A percentile compares a stretch with the other conserved stretches of the same genome.
phyloP scores from a whole-genome alignment of 768 basidiomycete genomes.

The Agrocybe praecox region DNA sequence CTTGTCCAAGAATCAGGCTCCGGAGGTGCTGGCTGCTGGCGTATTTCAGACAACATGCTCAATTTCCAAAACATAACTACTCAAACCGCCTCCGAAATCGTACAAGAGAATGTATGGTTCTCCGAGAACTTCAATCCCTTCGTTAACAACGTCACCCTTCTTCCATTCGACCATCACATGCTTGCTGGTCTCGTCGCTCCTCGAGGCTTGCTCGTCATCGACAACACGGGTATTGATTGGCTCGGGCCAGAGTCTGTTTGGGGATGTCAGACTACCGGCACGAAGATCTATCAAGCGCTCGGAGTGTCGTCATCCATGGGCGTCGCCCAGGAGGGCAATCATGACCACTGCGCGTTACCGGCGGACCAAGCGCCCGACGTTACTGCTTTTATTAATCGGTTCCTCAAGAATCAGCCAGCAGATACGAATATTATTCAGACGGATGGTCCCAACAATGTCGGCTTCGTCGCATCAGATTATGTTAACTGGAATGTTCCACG shows the following conservation, averaged over 20 bases:
- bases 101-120: slow-evolving; percentile 59
- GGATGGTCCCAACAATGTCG: slow-evolving; percentile 36
- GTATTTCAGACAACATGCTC: slow-evolving; percentile 48
- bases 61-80: slow-evolving; percentile 36
- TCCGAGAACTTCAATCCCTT: slow-evolving; percentile 46
- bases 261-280: slow-evolving; percentile 50
- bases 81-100: slow-evolving; percentile 55
- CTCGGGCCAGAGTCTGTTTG: slow-evolving; percentile 48
- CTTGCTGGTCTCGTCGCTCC: slow-evolving; percentile 56
- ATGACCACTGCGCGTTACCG: slow-evolving; percentile 54
- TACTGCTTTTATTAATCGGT: slow-evolving; percentile 53
- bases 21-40: slow-evolving; percentile 57
- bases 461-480: slow-evolving; percentile 39
- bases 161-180: slow-evolving; percentile 58
- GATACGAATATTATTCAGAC: slow-evolving; percentile 46
- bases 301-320: slow-evolving; percentile 47
- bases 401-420: slow-evolving; percentile 44
- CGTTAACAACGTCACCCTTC: slow-evolving; percentile 40
- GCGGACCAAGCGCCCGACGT: slow-evolving; percentile 41
- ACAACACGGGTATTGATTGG: slow-evolving; percentile 56
- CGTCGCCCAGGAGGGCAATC: slow-evolving; percentile 50
- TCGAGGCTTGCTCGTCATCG: slow-evolving; percentile 49
- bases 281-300: slow-evolving; percentile 48
- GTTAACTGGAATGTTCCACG: slow-evolving; percentile 48
- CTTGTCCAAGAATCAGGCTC: slow-evolving; percentile 62